Conservation (phyloP, 306 rosid genomes). For the Oxytropis ochrocephala region DNA sequence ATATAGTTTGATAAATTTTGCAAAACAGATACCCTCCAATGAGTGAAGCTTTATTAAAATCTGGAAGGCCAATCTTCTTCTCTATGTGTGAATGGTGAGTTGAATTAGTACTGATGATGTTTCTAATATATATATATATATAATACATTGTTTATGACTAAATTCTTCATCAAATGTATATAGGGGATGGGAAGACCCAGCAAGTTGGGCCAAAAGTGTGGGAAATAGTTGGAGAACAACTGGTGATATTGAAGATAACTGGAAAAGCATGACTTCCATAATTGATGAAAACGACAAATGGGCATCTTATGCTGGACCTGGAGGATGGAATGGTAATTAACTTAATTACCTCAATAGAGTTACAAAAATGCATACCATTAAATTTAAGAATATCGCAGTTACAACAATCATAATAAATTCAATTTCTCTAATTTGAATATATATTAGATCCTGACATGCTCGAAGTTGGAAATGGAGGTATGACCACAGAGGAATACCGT, state of each 20-base stretch:
- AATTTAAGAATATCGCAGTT: neutral
- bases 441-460: slow-evolving; percentile 71
- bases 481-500: slow-evolving; percentile 56
- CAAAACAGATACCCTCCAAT: slow-evolving; percentile 49
- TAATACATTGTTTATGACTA: neutral
- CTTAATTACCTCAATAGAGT: neutral
- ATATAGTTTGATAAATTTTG: neutral
- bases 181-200: slow-evolving; percentile 12
- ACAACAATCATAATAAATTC: neutral
- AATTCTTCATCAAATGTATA: neutral
- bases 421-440: neutral
- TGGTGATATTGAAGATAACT: slow-evolving; percentile 6
- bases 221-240: slow-evolving; percentile 18
- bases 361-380: neutral
- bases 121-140: neutral
- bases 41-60: slow-evolving; percentile 42
- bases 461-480: slow-evolving; percentile 72
- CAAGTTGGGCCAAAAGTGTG: neutral
- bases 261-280: slow-evolving; percentile 39
- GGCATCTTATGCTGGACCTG: slow-evolving; percentile 63
- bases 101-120: neutral
- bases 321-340: slow-evolving; percentile 75
- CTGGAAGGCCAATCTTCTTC: slow-evolving; percentile 45
- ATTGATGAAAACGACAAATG: slow-evolving; percentile 61
- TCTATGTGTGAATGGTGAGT: slow-evolving; percentile 71